Evolutionary conservation across 2,329 filamentous ascomycete species (phyloP), one percentile per base, ranked within the genome.

Genomic region (Daldinia sp.): DNA sequence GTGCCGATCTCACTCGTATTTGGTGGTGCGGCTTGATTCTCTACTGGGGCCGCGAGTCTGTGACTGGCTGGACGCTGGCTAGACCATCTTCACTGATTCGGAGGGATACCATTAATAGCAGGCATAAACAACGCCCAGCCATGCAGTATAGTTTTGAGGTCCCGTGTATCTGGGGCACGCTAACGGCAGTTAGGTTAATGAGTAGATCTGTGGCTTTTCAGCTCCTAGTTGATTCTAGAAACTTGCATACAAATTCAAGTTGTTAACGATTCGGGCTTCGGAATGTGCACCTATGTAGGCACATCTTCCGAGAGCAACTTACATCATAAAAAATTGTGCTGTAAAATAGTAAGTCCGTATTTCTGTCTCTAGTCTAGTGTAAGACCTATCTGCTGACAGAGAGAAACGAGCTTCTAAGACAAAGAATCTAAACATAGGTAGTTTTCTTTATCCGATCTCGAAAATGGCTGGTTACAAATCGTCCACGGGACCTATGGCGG

Each of bases 1-100:
- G 53, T 55, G 68, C 66, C 59, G 69, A 71, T 71, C 69, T 66
- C 65, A 61, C 63, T 71, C 69, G 69, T 71, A 71, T 71, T 69
- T 66, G 63, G 66, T 53, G 66, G 66, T 67, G 68, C 63, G 65
- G 68, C 63, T 71, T 63, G 63, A 63, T 68, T 44, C 37, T 60
- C 18, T 57, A n/a, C 50, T 63, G 62, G 68, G 61, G 59, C 63
- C 51, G 62, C 51, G 46, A 56, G 58, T 37, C 55, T 39, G 65
- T 68, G 68, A 68, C 65, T 71, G 65, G 68, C 46, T 65, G 53
- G 51, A 54, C 20, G 13, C 41, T 63, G 53, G 51, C 30, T 54
- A 6, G 53, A 28, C 35, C 35, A 28, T 41, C 23, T 56, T 18
- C 12, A 53, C 28, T 62, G 60, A 42, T 48, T 70, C 46, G 62